Conservation (phyloP, 1,284 basidiomycete genomes). For the Lignosus rhinocerotis region DNA sequence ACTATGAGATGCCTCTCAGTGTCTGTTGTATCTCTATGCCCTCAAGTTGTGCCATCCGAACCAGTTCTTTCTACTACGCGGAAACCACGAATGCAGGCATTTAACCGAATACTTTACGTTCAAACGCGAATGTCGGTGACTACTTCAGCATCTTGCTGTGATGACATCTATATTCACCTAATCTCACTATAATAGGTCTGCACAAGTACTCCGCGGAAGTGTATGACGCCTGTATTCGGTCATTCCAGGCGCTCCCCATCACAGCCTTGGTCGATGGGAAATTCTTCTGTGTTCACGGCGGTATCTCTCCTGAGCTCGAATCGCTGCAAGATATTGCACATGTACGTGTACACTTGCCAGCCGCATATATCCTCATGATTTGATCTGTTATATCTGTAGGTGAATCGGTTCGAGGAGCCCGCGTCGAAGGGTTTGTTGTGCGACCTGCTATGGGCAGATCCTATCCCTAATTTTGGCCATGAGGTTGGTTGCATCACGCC, state of each 20-base stretch:
- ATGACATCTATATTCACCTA: neutral
- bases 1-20: conserved; percentile 15
- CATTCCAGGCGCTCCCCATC: conserved; percentile 90
- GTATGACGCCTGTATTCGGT: conserved; percentile 90
- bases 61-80: conserved; percentile 30
- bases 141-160: neutral
- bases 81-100: conserved; percentile 36
- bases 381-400: conserved; percentile 38
- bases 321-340: conserved; percentile 79
- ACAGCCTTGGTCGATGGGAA: conserved; percentile 94
- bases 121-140: conserved; percentile 33
- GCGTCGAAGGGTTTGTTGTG: conserved; percentile 92
- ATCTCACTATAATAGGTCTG: conserved; percentile 56
- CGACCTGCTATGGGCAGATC: conserved; percentile 91
- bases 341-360: conserved; percentile 45
- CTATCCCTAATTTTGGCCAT: conserved; percentile 62
- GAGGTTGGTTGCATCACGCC: conserved; percentile 24
- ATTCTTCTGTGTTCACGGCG: conserved; percentile 98
- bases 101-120: conserved; percentile 37
- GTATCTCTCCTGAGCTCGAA: conserved; percentile 87
- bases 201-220: conserved; percentile 90
- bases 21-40: conserved; percentile 30
- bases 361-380: neutral
- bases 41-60: conserved; percentile 34
- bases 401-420: conserved; percentile 94